Evolutionary conservation across 257 asterid genomes (phyloP).

Genomic region (Echium plantagineum): DNA sequence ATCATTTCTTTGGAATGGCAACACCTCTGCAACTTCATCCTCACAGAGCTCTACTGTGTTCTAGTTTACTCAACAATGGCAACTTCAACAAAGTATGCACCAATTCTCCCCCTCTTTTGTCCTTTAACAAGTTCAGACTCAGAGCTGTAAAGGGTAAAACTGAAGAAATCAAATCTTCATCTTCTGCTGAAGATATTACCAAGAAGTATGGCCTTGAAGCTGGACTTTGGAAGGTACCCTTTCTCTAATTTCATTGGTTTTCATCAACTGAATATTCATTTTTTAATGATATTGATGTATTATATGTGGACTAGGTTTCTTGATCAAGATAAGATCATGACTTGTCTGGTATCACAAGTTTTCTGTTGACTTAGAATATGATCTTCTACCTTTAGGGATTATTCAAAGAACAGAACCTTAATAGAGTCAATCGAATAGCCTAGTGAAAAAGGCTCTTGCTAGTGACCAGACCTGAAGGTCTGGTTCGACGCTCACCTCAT

Average conservation of each 20-base stretch:
- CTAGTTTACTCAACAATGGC: constrained; percentile 7
- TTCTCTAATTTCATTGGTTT: background rate
- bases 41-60: constrained; percentile 16
- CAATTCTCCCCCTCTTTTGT: background rate
- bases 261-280: background rate
- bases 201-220: constrained; percentile 89
- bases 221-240: constrained; percentile 88
- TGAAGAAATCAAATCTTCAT: constrained; percentile 42
- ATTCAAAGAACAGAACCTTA: too few species aligned
- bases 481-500: too few species aligned
- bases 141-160: constrained; percentile 77
- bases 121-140: constrained; percentile 20
- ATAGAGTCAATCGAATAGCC: too few species aligned
- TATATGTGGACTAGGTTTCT: background rate
- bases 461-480: too few species aligned
- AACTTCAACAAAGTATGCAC: constrained; percentile 1
- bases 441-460: too few species aligned
- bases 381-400: background rate
- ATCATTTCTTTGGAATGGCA: constrained; percentile 30
- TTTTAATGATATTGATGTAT: constrained; percentile 1
- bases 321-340: background rate
- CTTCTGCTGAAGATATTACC: constrained; percentile 69
- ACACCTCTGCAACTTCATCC: constrained; percentile 32
- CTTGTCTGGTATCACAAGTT: background rate
- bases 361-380: background rate